These are phyloP conservation scores for Termitomyces sp. DNA, from an alignment of 768 basidiomycete species.

Conservation along the genomic window DNA sequence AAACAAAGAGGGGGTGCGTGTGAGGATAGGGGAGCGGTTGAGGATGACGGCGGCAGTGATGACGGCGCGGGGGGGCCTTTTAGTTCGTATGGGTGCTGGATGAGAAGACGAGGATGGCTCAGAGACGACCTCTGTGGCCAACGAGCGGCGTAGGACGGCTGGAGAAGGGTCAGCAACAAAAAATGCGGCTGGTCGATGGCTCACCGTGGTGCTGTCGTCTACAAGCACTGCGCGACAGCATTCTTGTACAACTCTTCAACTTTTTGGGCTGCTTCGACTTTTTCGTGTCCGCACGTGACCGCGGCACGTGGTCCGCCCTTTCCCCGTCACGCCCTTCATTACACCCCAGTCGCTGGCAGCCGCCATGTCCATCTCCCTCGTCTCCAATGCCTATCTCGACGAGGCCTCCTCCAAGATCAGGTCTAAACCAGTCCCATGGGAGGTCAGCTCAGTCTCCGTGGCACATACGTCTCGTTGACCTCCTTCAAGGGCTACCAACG, in stretches of 20 bases:
- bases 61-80: conserved; percentile 19
- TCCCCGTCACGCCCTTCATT: neutral
- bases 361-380: conserved; percentile 70
- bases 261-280: conserved; percentile 5
- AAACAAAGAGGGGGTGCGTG: conserved; percentile 67
- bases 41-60: conserved; percentile 67
- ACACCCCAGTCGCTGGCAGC: neutral
- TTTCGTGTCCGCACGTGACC: conserved; percentile 11
- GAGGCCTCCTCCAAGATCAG: conserved; percentile 86
- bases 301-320: conserved; percentile 9
- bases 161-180: conserved; percentile 4
- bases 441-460: conserved; percentile 48
- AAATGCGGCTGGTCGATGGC: neutral
- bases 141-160: conserved; percentile 29
- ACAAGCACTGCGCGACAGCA: conserved; percentile 35
- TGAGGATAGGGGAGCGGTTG: conserved; percentile 75
- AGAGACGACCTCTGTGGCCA: conserved; percentile 41
- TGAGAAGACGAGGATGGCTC: conserved; percentile 18
- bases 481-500: conserved; percentile 84
- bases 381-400: conserved; percentile 82
- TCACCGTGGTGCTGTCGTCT: conserved; percentile 27
- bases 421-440: conserved; percentile 93
- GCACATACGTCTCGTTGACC: conserved; percentile 14
- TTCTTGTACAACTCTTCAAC: conserved; percentile 7
- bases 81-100: conserved; percentile 15